Evolutionary conservation across 2,329 filamentous ascomycete species (phyloP), one percentile per base, ranked within the genome.

Genomic region (Penicillium rolfsii): DNA sequence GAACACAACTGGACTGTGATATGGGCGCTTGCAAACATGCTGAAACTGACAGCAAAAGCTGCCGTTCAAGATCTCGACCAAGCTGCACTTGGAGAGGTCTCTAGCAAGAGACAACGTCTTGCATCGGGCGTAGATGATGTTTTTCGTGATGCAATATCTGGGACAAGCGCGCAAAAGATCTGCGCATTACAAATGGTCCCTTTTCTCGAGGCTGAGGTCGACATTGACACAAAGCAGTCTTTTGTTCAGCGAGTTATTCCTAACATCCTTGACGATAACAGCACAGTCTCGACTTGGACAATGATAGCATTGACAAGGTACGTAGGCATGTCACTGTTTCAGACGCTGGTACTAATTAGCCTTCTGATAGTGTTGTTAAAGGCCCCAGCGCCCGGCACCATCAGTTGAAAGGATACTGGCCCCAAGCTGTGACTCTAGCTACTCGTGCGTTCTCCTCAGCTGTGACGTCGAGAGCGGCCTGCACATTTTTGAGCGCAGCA

Each of bases 291-390:
- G 7, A 91, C 88, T 0, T 99, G 95, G 95, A 89, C 92, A 19
- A 87, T 96, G 80, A 75, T 97, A 55, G 89, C 88, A n/a, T 86
- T 92, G 71, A 83, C 91, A 64, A 91, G 90, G 91, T 93, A 79
- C 72, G 83, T 76, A 26, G 43, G n/a, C 14, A 5, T 43, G 24
- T 26, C 4, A 36, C 28, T n/a, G 43, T 11, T 12, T 22, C 14
- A 16, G 22, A 12, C 26, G 24, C 3, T 16, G 40, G 22, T 46
- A 55, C 58, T 68, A 55, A 64, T 52, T n/a, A 45, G 62, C 50
- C 33, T 46, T 56, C 52, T 24, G 53, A 61, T 60, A 79, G 77
- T 58, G 69, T 79, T 59, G 73, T 73, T 11, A 67, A 65, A 22
- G 71, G 70, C 14, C 46, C 69, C 16, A 57, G 67, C 59, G 72